These are phyloP conservation scores for Lathyrus tuberosus DNA, from an alignment of 306 rosid species.

Conservation along the genomic window DNA sequence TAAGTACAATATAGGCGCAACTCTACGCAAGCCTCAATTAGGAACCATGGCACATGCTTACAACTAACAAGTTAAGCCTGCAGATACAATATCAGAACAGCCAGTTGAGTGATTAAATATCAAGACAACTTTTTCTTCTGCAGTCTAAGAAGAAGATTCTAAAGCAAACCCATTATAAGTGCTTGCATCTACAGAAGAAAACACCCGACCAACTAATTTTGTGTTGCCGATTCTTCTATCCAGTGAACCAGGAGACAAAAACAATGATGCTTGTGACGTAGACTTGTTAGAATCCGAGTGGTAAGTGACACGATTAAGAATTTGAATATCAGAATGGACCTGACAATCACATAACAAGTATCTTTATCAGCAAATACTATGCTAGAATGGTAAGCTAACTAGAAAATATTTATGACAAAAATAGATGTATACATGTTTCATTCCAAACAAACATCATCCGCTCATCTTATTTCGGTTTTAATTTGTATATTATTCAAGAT, in stretches of 20 bases:
- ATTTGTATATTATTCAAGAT: too few species aligned
- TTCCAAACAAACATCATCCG: too few species aligned
- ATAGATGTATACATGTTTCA: too few species aligned
- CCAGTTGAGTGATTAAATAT: background rate
- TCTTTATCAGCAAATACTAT: background rate
- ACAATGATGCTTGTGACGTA: constrained; percentile 46
- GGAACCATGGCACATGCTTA: background rate
- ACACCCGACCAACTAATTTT: constrained; percentile 41
- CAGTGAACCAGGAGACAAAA: constrained; percentile 39
- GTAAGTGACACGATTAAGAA: constrained; percentile 38
- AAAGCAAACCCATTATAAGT: constrained; percentile 54
- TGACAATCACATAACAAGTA: constrained; percentile 36
- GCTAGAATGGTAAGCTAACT: background rate
- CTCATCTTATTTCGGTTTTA: too few species aligned
- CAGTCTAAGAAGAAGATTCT: constrained; percentile 46
- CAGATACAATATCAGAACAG: background rate
- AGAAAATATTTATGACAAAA: too few species aligned
- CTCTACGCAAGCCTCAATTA: background rate
- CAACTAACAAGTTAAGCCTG: background rate
- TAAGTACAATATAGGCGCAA: background rate
- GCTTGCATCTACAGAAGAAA: constrained; percentile 53
- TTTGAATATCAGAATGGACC: constrained; percentile 50
- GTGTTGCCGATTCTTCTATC: constrained; percentile 48
- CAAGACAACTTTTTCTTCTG: constrained; percentile 64
- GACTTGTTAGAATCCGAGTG: constrained; percentile 43